phyloP scores from a whole-genome alignment of 768 basidiomycete species.

The Lyophyllum atratum region DNA sequence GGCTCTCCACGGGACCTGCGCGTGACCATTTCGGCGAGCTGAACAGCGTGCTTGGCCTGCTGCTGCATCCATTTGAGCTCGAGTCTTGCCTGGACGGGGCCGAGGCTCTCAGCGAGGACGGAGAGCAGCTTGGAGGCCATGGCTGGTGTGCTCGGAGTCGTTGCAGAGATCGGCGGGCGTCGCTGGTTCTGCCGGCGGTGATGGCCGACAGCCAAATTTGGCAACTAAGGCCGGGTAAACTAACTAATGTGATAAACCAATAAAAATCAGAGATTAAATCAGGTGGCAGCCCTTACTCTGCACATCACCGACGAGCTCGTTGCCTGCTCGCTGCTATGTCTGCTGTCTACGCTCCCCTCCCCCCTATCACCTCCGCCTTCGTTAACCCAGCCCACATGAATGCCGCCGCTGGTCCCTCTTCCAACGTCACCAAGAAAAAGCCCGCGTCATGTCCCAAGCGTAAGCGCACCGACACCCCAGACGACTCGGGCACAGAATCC shows the following conservation, averaged over 20 bases:
- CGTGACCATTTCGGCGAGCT: conserved; percentile 49
- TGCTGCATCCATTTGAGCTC: conserved; percentile 49
- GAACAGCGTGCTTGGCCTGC: conserved; percentile 17
- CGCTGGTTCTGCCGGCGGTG: conserved; percentile 9
- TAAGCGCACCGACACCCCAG: conserved; percentile 62
- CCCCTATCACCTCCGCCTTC: conserved; percentile 33
- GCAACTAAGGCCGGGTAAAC: conserved; percentile 18
- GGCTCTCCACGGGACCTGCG: conserved; percentile 74
- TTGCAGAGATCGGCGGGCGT: neutral
- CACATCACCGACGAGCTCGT: conserved; percentile 16
- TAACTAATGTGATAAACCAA: conserved; percentile 10
- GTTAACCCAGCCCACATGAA: conserved; percentile 47
- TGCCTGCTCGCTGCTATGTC: conserved; percentile 26
- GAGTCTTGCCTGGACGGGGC: conserved; percentile 34
- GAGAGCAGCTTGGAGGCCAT: conserved; percentile 22
- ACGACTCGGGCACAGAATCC: conserved; percentile 51
- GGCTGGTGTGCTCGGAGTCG: neutral
- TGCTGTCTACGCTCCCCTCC: conserved; percentile 39
- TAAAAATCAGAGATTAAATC: conserved; percentile 22
- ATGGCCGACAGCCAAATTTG: conserved; percentile 19
- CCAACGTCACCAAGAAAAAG: conserved; percentile 40
- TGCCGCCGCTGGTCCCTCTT: conserved; percentile 47
- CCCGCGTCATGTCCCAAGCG: conserved; percentile 46
- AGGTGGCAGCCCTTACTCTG: conserved; percentile 17
- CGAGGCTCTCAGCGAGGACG: conserved; percentile 33